Evolutionary conservation across 78 protist species (phyloP).

Genomic region (Emiliania huxleyi): DNA sequence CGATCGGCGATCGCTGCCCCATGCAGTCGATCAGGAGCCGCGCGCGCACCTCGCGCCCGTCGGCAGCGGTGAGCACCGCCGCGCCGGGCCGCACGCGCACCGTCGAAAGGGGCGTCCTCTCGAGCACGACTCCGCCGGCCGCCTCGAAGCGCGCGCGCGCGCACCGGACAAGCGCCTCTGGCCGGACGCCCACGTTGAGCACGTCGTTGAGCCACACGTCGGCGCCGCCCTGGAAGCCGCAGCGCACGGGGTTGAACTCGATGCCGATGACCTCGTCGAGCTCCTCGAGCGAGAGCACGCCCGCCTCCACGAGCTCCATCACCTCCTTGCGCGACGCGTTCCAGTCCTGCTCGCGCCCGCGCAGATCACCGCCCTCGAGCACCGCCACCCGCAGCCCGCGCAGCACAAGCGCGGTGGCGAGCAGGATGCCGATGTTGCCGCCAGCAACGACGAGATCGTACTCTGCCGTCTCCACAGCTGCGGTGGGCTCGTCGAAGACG

Average conservation of each 20-base stretch:
- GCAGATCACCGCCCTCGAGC: not conserved
- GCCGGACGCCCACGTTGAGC: constrained; percentile 22
- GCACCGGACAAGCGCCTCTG: not conserved
- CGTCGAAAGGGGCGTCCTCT: not conserved
- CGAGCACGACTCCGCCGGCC: not conserved
- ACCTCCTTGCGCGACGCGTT: constrained; percentile 20
- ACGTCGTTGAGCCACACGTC: constrained; percentile 4
- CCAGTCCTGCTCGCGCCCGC: constrained; percentile 36
- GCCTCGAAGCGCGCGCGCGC: constrained; percentile 1
- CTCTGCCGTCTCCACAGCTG: not conserved
- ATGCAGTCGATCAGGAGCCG: constrained; percentile 9
- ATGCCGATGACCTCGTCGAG: not conserved
- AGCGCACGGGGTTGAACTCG: constrained; percentile 26
- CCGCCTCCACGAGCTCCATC: not conserved
- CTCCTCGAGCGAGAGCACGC: not conserved
- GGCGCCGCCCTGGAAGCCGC: not conserved
- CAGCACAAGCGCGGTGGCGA: not conserved
- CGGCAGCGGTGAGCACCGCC: not conserved
- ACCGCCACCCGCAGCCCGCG: constrained; percentile 3
- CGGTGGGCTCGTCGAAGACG: not conserved
- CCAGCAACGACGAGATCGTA: not conserved
- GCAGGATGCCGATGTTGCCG: not conserved
- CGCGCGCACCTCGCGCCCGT: not conserved
- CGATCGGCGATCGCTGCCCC: constrained; percentile 12
- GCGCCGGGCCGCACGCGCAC: not conserved